Percentiles rank a stretch among this genome's conserved stretches.
Conservation (phyloP, 225 moss, liverwort and hornwort species). For the Neckera pumila region DNA sequence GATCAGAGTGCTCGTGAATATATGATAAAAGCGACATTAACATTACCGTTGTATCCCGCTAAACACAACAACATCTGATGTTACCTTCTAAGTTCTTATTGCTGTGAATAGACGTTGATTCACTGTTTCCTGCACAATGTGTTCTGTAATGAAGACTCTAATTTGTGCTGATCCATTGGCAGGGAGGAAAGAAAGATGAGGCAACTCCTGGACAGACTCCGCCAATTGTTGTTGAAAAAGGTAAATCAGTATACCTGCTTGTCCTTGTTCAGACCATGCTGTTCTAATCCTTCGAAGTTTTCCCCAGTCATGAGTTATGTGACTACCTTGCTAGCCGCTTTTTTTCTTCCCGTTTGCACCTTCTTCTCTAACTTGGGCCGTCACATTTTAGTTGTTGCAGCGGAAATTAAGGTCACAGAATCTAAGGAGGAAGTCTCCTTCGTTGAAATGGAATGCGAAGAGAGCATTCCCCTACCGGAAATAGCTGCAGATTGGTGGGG, state of each 20-base stretch:
- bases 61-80: not conserved
- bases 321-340: not conserved
- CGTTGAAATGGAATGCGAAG: slow-evolving; percentile 26
- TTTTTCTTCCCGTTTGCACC: not conserved
- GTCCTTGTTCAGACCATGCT: not conserved
- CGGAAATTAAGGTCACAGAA: not conserved
- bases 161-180: not conserved
- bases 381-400: not conserved
- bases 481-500: slow-evolving; percentile 85
- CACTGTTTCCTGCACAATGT: not conserved
- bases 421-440: slow-evolving; percentile 9
- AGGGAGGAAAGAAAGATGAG: slow-evolving; percentile 22
- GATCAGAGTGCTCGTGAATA: not conserved
- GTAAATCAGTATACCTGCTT: not conserved
- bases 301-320: not conserved
- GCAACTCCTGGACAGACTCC: not conserved
- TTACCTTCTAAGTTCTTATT: not conserved
- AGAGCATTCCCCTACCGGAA: slow-evolving; percentile 4
- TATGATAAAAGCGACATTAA: not conserved
- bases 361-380: not conserved
- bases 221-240: not conserved
- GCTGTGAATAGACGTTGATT: not conserved
- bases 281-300: not conserved
- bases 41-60: not conserved
- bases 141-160: not conserved